Evolutionary conservation across 495 filamentous ascomycete genomes (phyloP), one percentile per base, ranked within the genome.

Genomic region (Penicillium crystallinum): DNA sequence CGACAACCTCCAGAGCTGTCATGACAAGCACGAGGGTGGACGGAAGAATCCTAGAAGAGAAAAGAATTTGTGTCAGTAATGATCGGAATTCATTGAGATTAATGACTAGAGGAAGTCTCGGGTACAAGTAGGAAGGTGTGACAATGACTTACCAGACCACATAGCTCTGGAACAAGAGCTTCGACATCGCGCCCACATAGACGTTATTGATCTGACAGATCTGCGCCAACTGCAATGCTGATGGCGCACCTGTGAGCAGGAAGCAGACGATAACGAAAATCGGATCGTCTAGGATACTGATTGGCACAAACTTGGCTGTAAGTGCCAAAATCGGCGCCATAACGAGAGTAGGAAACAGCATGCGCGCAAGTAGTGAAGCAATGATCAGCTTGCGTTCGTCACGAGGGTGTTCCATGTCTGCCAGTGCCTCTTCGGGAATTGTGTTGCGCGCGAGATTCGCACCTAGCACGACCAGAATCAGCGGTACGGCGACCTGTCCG

Each of bases 171-270:
- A 97, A 95, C 17, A 97, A 71, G 39, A 98, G 75, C 64, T 83
- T 90, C 22, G 89, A 87, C 90, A 98, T 97, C 30, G 91, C 88
- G 22, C 84, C 81, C 71, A 97, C 89, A 66, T 89, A 98, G 11
- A 97, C 95, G 51, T 85, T 87, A 67, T 98, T 98, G 69, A 97
- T 89, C 76, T 97, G 95, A 72, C 93, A 98, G 53, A 98, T 98
- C 73, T 98, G 93, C 6, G 95, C 91, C 58, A 98, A 73, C 66
- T 98, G 93, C 56, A 98, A 77, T 27, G 93, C 93, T 54, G 89
- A 96, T 12, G 93, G 93, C 6, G 93, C 93, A 18, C 93, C 93
- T 1, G 89, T 91, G 57, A 98, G 85, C 40, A 98, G 78, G 77
- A 97, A 98, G 68, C 91, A 96, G 34, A 98, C 95, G 54, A 97